Conservation (phyloP, 164 flowering plant species). For the Macadamia integrifolia region DNA sequence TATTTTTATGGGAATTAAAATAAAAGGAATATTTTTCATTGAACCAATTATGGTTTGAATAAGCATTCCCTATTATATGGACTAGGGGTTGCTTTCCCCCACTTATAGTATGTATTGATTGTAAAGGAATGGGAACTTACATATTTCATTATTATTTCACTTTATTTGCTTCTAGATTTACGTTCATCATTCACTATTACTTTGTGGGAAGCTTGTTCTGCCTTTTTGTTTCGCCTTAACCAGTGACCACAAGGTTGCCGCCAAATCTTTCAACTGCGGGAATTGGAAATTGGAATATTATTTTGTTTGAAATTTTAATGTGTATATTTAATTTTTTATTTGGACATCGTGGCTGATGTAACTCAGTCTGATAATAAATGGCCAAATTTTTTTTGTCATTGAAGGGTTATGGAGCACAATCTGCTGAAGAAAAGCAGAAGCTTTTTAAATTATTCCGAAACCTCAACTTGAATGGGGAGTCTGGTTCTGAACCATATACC, state of each 20-base stretch:
- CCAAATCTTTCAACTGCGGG: too few relatives aligned
- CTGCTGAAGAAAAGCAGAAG: conserved; percentile 96
- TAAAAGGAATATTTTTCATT: not conserved
- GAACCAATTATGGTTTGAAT: not conserved
- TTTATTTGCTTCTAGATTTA: too few relatives aligned
- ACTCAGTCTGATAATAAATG: not conserved
- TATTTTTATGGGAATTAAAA: not conserved
- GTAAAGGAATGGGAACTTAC: too few relatives aligned
- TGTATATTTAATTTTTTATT: not conserved
- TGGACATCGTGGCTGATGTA: not conserved
- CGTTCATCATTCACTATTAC: too few relatives aligned
- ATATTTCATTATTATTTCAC: too few relatives aligned
- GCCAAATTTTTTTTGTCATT: conserved; percentile 6
- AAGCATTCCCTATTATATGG: not conserved
- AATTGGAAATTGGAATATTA: too few relatives aligned
- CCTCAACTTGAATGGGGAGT: conserved; percentile 81
- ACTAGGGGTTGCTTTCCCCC: not conserved
- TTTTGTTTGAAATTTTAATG: too few relatives aligned
- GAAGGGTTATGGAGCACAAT: conserved; percentile 95
- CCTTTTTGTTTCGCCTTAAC: too few relatives aligned
- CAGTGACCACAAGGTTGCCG: too few relatives aligned
- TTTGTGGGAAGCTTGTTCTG: too few relatives aligned
- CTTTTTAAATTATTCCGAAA: conserved; percentile 82
- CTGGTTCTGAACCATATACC: conserved; percentile 74
- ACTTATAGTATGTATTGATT: too few relatives aligned